phyloP scores from a whole-genome alignment of 2,329 filamentous ascomycete species.

The Dactylellina haptotyla region DNA sequence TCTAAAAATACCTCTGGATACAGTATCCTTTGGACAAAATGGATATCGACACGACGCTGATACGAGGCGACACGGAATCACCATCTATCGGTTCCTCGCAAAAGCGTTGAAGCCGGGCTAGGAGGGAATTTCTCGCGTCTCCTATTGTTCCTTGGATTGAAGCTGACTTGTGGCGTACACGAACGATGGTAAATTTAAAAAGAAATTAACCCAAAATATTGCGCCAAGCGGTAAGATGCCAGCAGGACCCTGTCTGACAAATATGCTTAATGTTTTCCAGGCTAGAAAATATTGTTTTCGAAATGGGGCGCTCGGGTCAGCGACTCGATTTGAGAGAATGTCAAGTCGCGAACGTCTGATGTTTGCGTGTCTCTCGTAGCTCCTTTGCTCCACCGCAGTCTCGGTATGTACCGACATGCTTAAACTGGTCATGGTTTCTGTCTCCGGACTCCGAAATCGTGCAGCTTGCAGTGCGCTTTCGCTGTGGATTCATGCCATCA shows the following conservation, averaged over 20 bases:
- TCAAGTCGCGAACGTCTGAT: too few species aligned
- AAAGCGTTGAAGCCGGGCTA: too few species aligned
- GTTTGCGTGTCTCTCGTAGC: too few species aligned
- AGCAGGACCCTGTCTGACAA: conserved; percentile 8
- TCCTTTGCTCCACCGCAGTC: too few species aligned
- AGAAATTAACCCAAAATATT: conserved; percentile 29
- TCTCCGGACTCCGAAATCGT: not conserved
- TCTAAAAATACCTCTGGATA: not conserved
- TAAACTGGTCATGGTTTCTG: not conserved
- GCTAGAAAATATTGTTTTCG: not conserved
- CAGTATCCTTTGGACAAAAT: not conserved
- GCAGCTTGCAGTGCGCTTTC: conserved; percentile 25
- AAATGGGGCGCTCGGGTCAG: not conserved
- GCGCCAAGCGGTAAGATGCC: conserved; percentile 2
- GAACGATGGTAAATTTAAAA: conserved; percentile 28
- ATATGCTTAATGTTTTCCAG: conserved; percentile 9
- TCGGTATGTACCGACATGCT: conserved; percentile 5
- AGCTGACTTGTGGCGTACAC: conserved; percentile 11
- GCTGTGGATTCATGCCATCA: conserved; percentile 1
- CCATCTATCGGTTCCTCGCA: too few species aligned
- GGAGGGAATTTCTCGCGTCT: not conserved
- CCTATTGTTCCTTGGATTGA: conserved; percentile 3
- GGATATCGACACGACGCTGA: not conserved
- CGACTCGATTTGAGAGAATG: too few species aligned
- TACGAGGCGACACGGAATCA: too few species aligned